Evolutionary conservation across 2,329 filamentous ascomycete species (phyloP), one percentile per base, ranked within the genome.

Genomic region (Pseudogymnoascus sp.): DNA sequence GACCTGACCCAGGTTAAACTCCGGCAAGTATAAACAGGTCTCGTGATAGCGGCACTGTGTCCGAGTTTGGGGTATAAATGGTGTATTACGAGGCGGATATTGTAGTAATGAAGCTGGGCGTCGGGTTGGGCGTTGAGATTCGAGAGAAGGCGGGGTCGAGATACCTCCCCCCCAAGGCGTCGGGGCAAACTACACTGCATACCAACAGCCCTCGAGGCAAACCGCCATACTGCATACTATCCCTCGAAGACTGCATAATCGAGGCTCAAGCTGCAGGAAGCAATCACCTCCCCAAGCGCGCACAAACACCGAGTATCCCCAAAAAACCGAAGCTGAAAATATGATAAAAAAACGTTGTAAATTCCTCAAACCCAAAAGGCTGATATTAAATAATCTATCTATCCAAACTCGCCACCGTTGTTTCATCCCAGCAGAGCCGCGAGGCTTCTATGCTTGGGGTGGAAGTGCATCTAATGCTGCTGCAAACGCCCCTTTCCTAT

Each of bases 391-490:
- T 31, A 21, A 55, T 8, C n/a, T 16, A 55, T 18, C 49, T 55
- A 55, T 55, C 49, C 21, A 12, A 33, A 31, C 23, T 8, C 23
- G 9, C 9, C 7, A 5, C 25, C 6, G 23, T 33, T 16, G 9
- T 35, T 33, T 21, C 49, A 33, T 21, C 49, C 49, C 49, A 18
- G 49, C 49, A 55, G 49, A 55, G 49, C 49, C 49, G 49, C n/a
- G 49, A 33, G 49, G 49, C 49, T 55, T 55, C 49, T 9, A 55
- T 55, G 49, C 49, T 28, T 35, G 9, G 25, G 8, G 5, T 14
- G 5, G 28, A 28, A 18, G 49, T 55, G 49, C 49, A 55, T 55
- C 49, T 55, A 55, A 55, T 55, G 49, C 45, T 52, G n/a, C 28
- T 55, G 8, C 7, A 35, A 45, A 55, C 28, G 49, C 49, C 49